Base-by-base conservation (phyloP, 441 rosid species). In the Erodium trifolium region DNA sequence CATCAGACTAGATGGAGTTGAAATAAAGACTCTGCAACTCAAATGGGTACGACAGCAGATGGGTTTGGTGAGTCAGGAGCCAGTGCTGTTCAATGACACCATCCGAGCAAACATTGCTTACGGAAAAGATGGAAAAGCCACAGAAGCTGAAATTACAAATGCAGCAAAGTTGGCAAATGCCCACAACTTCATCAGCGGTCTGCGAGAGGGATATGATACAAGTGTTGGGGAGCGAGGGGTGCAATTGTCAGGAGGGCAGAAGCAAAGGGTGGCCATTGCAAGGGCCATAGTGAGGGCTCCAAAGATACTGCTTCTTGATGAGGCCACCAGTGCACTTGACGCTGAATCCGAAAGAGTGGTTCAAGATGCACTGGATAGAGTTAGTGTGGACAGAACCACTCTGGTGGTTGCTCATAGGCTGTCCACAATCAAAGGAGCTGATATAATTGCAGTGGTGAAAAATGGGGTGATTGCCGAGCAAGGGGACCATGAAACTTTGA, bases 1-100 rank as follows among this genome's bases (percentile, higher is more conserved):
- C 7, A 86, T 91, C 68, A 82, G 85, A 55, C 79, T 93, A 10
- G 97, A 91, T 39, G 91, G 93, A 37, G 76, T 81, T 41, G 87
- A 91, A 51, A 88, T 89, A 6, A 75, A 73, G 63, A 81, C 74
- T 66, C 74, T 93, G 37, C 80, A 85, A 60, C 59, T 93, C 17
- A 88, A 78, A 68, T 91, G 93, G 95, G 43, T 89, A 62, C 87
- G 97, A 73, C 87, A 84, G 71, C 95, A 91, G 68, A 89, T 91
- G 75, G 93, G 93, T 2, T 68, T 89, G 1, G 97, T 87, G 27
- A 82, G 92, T 76, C 95, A 89, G 75, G 97, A 88, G 71, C 96
- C 98, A 2, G 78, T 80, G 27, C 69, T 91, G 80, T 91, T 93
- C 79, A 89, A 93, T 10, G 93, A 89, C 45, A 85, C 90, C 1